Conservation (phyloP, 23 red algal species). For the Pyropia haitanensis region DNA sequence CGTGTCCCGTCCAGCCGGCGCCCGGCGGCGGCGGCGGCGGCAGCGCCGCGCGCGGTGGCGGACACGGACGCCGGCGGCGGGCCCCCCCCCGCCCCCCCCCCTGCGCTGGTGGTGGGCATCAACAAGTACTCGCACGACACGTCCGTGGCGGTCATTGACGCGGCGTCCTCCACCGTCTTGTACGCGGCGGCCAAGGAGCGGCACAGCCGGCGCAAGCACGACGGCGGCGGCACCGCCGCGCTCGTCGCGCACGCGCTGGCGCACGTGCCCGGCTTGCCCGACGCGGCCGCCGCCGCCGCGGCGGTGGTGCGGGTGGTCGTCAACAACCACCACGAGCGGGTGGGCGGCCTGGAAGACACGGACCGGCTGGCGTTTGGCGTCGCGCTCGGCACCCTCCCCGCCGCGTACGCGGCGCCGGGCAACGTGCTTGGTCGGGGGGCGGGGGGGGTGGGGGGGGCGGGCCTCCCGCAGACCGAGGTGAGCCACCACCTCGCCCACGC, state of each 20-base stretch:
- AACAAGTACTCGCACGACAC: conserved; percentile 87
- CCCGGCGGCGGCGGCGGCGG: no score
- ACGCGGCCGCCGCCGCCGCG: conserved; percentile 6
- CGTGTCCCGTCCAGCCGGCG: no score
- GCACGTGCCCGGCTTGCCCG: conserved; percentile 6
- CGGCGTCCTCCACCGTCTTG: conserved; percentile 37
- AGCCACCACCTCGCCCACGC: conserved; percentile 86
- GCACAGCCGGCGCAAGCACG: conserved; percentile 75
- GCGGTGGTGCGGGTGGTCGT: conserved; percentile 54
- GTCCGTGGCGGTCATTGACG: conserved; percentile 49
- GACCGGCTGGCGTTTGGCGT: conserved; percentile 46
- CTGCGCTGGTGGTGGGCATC: conserved; percentile 53
- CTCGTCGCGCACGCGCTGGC: conserved; percentile 44
- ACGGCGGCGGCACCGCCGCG: conserved; percentile 42
- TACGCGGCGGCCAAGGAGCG: conserved; percentile 73
- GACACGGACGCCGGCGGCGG: no score
- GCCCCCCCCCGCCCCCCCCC: background rate
- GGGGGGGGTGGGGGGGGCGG: background rate
- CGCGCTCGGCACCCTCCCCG: conserved; percentile 24
- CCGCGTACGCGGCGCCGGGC: conserved; percentile 10
- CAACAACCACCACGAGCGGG: conserved; percentile 84
- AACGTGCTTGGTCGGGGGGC: conserved; percentile 40
- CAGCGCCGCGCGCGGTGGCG: no score
- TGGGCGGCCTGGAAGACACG: conserved; percentile 30
- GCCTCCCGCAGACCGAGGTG: conserved; percentile 51